Evolutionary conservation across 2,329 filamentous ascomycete species (phyloP), one percentile per base, ranked within the genome.

Genomic region (Sclerotinia minor): DNA sequence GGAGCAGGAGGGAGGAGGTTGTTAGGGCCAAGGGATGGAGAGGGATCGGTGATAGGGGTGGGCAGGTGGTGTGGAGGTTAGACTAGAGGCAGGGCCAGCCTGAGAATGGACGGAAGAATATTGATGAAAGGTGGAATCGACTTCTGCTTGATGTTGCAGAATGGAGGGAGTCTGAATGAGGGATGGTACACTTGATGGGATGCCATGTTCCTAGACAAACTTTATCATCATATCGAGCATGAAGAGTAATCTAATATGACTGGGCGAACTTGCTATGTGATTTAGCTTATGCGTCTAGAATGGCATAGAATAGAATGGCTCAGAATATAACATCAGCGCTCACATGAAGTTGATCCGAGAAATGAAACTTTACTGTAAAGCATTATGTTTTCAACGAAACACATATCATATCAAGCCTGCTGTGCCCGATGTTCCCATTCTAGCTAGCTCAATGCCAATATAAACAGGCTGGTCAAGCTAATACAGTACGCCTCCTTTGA

Each of bases 21-120:
- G 67, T 73, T 8, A 69, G 73, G 58, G 41, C 19, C 11, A 70
- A 35, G 54, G 70, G 73, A 1, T 77, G 76, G 76, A 76, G 52
- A 55, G 75, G 64, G 2, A 41, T 68, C 24, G 53, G 47, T 45
- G 67, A 71, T 64, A 72, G 73, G 21, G 67, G 67, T 24, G 73
- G 73, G 13, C 63, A 71, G 47, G 73, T 72, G 69, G 57, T 64
- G 15, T 74, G 73, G 71, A 57, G 63, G 64, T 71, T 54, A 54
- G 35, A 53, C 13, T 38, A 45, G 15, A 32, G n/a, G 15, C 61
- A 64, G 63, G n/a, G n/a, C n/a, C n/a, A 57, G 41, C 8, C 26
- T 35, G 15, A 7, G 19, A 2, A 11, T 21, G 45, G 2, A 49
- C 7, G n/a, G 35, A 7, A n/a, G n/a, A n/a, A n/a, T 44, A 17